Evolutionary conservation across 2,329 filamentous ascomycete genomes (phyloP), one percentile per base, ranked within the genome.

Genomic region (Aspergillus neoniger): DNA sequence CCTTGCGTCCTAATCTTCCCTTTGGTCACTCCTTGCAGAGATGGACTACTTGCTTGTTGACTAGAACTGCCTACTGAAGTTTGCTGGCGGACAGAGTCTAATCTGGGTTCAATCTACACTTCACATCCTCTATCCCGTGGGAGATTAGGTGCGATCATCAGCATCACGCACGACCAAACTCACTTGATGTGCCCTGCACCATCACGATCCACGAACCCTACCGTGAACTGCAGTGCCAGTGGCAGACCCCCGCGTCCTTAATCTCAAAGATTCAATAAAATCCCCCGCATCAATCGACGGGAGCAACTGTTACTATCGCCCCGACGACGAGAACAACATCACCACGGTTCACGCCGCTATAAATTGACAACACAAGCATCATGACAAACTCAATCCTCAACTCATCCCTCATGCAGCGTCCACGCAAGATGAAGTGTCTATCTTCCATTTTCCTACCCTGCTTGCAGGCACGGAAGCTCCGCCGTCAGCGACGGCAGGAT

Each of bases 261-360:
- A 55, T 55, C 53, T 47, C 28, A 47, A 2, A 36, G 15, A 36
- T n/a, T 55, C 53, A 47, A 55, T 55, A 55, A 55, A 36, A 44
- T 44, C 25, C 5, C 51, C 53, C 15, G 25, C 53, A 41, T 47
- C 39, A 47, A 44, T 23, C 38, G 23, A 21, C 25, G 36, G 32
- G 43, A 7, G 38, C 36, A 43, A 10, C 6, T 19, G 7, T 21
- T 4, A 47, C 39, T 12, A 55, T 55, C 53, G 28, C 39, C 53
- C 53, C 25, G 41, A 47, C 53, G 36, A 55, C 53, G 25, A 55
- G 47, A n/a, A 32, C 30, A 36, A 23, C 50, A 39, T 39, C 30
- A 39, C 50, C 9, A 38, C 19, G 6, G 17, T 15, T 39, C 17
- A 38, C 50, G 21, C n/a, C 17, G 17, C 28, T 53, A 53, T 53